Evolutionary conservation across 805 yeast species (phyloP), one percentile per base, ranked within the genome.

Genomic region (Metschnikowia shivogae): DNA sequence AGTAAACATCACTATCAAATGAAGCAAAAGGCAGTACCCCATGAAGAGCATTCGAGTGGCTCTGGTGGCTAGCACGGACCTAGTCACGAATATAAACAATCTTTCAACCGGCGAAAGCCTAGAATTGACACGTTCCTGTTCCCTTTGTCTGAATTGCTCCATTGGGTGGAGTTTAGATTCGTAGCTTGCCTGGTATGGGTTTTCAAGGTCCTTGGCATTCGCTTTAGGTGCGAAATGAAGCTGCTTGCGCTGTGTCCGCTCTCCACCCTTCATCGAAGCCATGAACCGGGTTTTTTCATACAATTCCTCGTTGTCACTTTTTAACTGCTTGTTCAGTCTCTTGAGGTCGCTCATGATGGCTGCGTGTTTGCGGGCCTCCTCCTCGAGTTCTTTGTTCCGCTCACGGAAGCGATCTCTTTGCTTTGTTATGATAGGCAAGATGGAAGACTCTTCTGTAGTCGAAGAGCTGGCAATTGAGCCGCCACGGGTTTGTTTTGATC

Each of bases 351-450:
- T 73, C 24, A 84, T 72, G 33, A 73, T 71, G 17, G 67, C 61
- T 42, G 72, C 72, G 50, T 77, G 80, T 52, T 77, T 78, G 61
- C 86, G 81, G 32, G 83, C 57, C 56, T 89, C 95, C 45, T 85
- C 85, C 62, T 92, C 98, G 44, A 93, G 73, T 60, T 88, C 96
- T 46, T 77, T 78, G 57, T 85, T 88, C 44, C 89, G 76, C n/a
- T 79, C 76, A 56, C 95, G 81, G 72, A 90, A 89, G 50, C 99
- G 73, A 63, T 92, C 99, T 62, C 99, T 81, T 68, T 92, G 99
- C 59, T 92, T 90, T 11, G 97, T 89, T 26, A 93, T 80, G 43
- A 92, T 89, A 1, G 95, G 95, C 41, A 92, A 64, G 26, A 90
- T 79, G 4, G 81, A 76, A 10, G 72, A 58, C 42, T 77, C 79